Evolutionary conservation across 768 basidiomycete genomes (phyloP).

Genomic region (Coprinopsis cinerea): DNA sequence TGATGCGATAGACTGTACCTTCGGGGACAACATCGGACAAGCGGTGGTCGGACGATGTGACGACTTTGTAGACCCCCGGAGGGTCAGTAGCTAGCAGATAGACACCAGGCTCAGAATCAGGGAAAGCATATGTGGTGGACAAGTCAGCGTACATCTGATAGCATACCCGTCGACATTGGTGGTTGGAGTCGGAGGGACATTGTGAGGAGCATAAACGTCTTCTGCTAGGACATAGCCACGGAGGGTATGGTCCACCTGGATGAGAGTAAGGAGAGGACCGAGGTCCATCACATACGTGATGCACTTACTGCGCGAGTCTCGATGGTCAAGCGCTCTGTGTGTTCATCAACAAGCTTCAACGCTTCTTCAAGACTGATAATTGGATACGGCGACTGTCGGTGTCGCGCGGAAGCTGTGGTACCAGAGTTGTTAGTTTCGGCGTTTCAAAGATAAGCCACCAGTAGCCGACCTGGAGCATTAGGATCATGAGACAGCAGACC

Average conservation of each 20-base stretch:
- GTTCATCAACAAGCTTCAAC: slow-evolving; percentile 44
- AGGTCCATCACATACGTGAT: neutral
- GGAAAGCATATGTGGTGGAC: neutral
- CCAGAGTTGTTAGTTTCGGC: neutral
- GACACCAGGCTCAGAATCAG: neutral
- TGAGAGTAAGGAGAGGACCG: neutral
- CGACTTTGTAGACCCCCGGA: slow-evolving; percentile 61
- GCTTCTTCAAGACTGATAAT: slow-evolving; percentile 64
- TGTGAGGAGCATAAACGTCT: slow-evolving; percentile 57
- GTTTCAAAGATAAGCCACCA: neutral
- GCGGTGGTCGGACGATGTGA: slow-evolving; percentile 50
- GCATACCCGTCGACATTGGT: slow-evolving; percentile 92
- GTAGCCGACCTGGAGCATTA: slow-evolving; percentile 41
- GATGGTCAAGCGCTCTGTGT: slow-evolving; percentile 37
- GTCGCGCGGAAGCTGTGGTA: slow-evolving; percentile 58
- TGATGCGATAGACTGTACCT: slow-evolving; percentile 66
- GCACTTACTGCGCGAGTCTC: slow-evolving; percentile 37
- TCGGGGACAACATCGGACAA: slow-evolving; percentile 42
- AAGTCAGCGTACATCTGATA: slow-evolving; percentile 48
- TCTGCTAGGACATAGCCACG: slow-evolving; percentile 70
- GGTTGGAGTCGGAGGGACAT: slow-evolving; percentile 59
- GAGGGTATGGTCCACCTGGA: slow-evolving; percentile 55
- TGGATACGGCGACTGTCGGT: slow-evolving; percentile 73
- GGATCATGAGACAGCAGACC: slow-evolving; percentile 61
- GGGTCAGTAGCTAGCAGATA: slow-evolving; percentile 47